These are phyloP conservation scores for Penicillium coprophilum DNA, from an alignment of 495 filamentous ascomycete genomes.

Conservation along the genomic window DNA sequence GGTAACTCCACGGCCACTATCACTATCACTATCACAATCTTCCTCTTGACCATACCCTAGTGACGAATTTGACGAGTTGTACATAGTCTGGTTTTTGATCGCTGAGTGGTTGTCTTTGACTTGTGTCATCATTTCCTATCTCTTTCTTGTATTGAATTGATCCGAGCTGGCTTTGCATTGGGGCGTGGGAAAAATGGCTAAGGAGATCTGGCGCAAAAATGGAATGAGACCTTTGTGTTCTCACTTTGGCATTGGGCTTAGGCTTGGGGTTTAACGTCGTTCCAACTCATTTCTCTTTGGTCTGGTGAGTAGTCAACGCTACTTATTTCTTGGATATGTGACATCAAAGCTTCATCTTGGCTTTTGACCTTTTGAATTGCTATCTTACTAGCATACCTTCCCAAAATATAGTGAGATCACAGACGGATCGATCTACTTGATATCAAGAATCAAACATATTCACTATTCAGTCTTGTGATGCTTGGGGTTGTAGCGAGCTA, in stretches of 20 bases:
- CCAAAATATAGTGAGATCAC: neutral
- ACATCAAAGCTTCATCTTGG: neutral
- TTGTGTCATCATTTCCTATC: neutral
- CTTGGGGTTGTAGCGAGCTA: neutral
- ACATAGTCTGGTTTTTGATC: slow-evolving; percentile 9
- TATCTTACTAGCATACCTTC: neutral
- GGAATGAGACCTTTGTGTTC: neutral
- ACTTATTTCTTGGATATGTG: neutral
- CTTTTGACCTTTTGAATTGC: neutral
- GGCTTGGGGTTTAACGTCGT: neutral
- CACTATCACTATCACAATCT: neutral
- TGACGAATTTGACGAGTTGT: slow-evolving; percentile 8
- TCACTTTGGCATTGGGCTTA: slow-evolving; percentile 4
- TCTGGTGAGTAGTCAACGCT: neutral
- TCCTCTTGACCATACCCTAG: neutral
- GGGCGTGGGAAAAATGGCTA: neutral
- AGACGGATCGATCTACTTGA: neutral
- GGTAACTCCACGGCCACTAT: neutral
- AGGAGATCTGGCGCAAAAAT: slow-evolving; percentile 1
- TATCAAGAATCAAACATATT: neutral
- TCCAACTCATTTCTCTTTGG: neutral
- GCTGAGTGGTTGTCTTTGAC: neutral
- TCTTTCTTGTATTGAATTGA: neutral
- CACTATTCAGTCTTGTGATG: neutral
- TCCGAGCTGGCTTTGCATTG: slow-evolving; percentile 3